Conservation (phyloP, 2,329 filamentous ascomycete species). For the Penicillium thymicola region DNA sequence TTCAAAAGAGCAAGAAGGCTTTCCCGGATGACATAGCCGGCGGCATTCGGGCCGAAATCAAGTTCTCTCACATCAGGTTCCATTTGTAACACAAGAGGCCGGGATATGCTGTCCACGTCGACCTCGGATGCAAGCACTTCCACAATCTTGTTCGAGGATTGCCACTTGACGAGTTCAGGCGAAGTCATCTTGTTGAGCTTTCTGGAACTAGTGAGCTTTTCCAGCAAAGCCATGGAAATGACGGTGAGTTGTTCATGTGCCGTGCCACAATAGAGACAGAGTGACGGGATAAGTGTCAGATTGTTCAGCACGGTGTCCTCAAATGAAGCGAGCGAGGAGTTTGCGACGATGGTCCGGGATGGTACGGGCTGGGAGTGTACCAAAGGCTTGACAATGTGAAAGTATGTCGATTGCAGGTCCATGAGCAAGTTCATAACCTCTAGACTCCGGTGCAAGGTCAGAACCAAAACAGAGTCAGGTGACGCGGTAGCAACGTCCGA, state of each 20-base stretch:
- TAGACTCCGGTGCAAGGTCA: conserved; percentile 74
- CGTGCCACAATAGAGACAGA: conserved; percentile 83
- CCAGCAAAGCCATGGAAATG: conserved; percentile 74
- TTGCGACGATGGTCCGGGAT: conserved; percentile 62
- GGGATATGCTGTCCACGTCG: conserved; percentile 74
- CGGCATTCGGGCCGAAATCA: conserved; percentile 65
- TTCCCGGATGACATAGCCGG: conserved; percentile 76
- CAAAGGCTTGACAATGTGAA: conserved; percentile 79
- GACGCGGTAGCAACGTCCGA: conserved; percentile 68
- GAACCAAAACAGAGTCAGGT: conserved; percentile 75
- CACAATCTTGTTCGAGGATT: conserved; percentile 77
- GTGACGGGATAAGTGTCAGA: conserved; percentile 71
- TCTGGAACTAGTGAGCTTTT: conserved; percentile 79
- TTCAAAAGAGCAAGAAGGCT: conserved; percentile 84
- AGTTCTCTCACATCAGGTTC: conserved; percentile 64
- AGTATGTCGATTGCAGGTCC: conserved; percentile 84
- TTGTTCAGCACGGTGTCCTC: conserved; percentile 87
- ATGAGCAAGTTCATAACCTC: conserved; percentile 80
- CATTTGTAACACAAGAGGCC: conserved; percentile 68
- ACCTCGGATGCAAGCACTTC: conserved; percentile 81
- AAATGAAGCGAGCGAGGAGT: conserved; percentile 78
- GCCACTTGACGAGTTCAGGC: conserved; percentile 58
- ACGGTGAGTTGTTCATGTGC: conserved; percentile 78
- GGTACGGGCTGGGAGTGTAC: conserved; percentile 64
- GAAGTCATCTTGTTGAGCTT: conserved; percentile 72